A percentile compares a stretch with the other conserved stretches of the same genome.
phyloP scores from a whole-genome alignment of 345 rosid genomes.

The Gossypium rotundifolium region DNA sequence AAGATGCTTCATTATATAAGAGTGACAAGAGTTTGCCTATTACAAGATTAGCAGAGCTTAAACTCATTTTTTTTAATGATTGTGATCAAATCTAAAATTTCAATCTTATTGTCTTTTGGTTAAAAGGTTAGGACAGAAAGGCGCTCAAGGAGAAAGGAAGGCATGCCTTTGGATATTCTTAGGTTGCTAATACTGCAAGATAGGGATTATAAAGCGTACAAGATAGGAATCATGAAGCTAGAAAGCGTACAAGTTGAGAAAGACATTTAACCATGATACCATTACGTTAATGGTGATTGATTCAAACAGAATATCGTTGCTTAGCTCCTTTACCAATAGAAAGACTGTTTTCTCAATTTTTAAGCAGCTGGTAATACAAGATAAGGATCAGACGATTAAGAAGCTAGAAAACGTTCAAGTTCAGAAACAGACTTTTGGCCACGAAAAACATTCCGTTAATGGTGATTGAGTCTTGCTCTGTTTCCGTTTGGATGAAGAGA shows the following conservation, averaged over 20 bases:
- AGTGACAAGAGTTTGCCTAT: background rate
- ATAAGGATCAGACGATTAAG: background rate
- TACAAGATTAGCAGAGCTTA: background rate
- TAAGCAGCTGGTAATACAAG: too few relatives aligned
- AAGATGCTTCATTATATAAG: background rate
- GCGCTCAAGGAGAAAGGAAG: too few relatives aligned
- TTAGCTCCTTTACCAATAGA: too few relatives aligned
- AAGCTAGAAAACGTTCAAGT: background rate
- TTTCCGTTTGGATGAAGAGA: background rate
- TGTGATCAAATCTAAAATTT: too few relatives aligned
- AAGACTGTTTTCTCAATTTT: too few relatives aligned
- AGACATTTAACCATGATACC: background rate
- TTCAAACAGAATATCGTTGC: background rate
- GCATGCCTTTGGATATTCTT: background rate
- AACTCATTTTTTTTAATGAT: background rate
- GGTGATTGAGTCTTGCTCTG: background rate
- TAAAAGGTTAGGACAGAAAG: too few relatives aligned
- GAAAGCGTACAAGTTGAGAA: background rate
- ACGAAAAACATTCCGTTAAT: background rate
- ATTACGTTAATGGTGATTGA: background rate
- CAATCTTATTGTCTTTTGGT: too few relatives aligned
- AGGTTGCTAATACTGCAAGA: background rate
- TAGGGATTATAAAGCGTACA: background rate
- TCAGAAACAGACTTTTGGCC: background rate
- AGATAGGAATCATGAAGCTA: background rate